Percentiles rank a stretch among this genome's conserved stretches.
Evolutionary conservation across 495 filamentous ascomycete genomes (phyloP).

Genomic region (Chlorociboria aeruginascens): DNA sequence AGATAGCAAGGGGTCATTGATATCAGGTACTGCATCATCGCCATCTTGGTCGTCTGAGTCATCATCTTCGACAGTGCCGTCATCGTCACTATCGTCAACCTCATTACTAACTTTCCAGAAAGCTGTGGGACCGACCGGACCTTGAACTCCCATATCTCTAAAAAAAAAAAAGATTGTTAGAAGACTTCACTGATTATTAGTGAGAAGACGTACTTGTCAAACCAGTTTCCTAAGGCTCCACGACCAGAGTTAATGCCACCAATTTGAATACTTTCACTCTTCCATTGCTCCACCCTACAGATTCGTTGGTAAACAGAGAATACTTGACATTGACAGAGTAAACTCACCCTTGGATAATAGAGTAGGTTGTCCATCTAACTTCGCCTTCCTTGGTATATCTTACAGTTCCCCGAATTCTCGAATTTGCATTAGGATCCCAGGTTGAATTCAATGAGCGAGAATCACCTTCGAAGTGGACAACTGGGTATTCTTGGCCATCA

Average conservation of each 20-base stretch:
- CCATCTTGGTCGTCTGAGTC: conserved; percentile 12
- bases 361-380: conserved; percentile 53
- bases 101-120: conserved; percentile 54
- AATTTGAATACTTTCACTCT: conserved; percentile 53
- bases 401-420: conserved; percentile 38
- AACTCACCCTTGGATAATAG: conserved; percentile 39
- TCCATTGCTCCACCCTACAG: conserved; percentile 43
- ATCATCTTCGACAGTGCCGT: conserved; percentile 1
- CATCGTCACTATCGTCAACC: background rate
- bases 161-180: background rate
- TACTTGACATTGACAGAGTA: background rate
- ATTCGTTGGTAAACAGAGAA: conserved; percentile 1
- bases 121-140: conserved; percentile 51
- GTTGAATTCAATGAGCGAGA: conserved; percentile 40
- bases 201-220: conserved; percentile 40
- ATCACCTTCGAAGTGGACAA: conserved; percentile 46
- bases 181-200: background rate
- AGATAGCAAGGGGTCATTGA: no score
- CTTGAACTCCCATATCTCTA: conserved; percentile 44
- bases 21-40: background rate
- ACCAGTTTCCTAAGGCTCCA: conserved; percentile 54
- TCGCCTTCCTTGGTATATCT: conserved; percentile 48
- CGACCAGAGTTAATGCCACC: conserved; percentile 44
- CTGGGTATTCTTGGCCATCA: conserved; percentile 38
- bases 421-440: conserved; percentile 51